A percentile compares a stretch with the other conserved stretches of the same genome.
Conservation (phyloP, 78 protist species). For the Chrysochromulina parva region DNA sequence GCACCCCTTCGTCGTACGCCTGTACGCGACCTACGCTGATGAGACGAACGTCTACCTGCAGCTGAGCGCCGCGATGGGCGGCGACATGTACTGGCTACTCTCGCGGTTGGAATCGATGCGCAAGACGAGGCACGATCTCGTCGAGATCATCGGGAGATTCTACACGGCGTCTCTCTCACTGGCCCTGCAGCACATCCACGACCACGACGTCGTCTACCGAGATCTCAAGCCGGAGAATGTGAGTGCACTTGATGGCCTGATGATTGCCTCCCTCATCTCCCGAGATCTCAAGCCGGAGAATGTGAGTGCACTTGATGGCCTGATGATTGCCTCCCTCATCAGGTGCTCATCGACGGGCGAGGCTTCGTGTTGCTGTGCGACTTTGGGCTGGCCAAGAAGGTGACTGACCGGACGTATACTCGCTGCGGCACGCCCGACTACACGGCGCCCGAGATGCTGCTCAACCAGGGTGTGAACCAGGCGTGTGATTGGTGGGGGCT, state of each 20-base stretch:
- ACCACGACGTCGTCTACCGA: neutral
- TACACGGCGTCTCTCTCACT: neutral
- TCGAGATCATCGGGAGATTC: neutral
- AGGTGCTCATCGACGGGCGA: neutral
- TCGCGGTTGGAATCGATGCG: neutral
- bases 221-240: constrained; percentile 40
- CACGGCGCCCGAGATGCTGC: constrained; percentile 90
- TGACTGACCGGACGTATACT: neutral
- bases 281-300: constrained; percentile 39
- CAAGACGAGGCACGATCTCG: too few relatives aligned
- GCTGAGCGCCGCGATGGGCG: neutral
- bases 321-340: too few relatives aligned
- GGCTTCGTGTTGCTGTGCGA: constrained; percentile 37
- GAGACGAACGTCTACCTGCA: neutral
- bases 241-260: too few relatives aligned
- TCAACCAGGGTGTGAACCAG: constrained; percentile 48
- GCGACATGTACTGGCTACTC: neutral
- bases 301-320: too few relatives aligned
- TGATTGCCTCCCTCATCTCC: too few relatives aligned
- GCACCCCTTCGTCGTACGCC: neutral
- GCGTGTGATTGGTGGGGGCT: constrained; percentile 38
- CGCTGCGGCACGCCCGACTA: constrained; percentile 94
- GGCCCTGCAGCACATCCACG: neutral
- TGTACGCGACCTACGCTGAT: neutral
- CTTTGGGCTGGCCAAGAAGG: constrained; percentile 34